Conservation (phyloP, 2,329 filamentous ascomycete species). For the Leptographium lundbergii region DNA sequence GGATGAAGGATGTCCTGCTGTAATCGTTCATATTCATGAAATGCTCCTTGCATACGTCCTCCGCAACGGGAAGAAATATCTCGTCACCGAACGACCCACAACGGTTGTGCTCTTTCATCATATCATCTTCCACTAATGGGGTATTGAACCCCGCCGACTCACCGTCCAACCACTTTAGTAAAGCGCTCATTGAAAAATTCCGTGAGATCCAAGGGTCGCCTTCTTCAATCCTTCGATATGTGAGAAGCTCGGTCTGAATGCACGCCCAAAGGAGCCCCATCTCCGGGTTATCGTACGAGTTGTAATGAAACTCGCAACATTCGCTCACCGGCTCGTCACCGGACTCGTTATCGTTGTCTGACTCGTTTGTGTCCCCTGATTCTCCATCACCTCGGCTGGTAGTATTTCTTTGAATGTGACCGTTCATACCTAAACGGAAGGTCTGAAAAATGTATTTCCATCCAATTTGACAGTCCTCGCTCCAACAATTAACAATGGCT, state of each 20-base stretch:
- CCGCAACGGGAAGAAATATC: not conserved
- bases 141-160: not conserved
- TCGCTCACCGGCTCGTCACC: not conserved
- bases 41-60: slow-evolving; percentile 1
- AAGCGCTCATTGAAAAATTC: not conserved
- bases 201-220: not conserved
- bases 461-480: not conserved
- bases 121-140: not conserved
- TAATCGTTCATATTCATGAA: slow-evolving; percentile 5
- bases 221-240: not conserved
- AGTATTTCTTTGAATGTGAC: not conserved
- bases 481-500: not conserved
- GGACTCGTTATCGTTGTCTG: not conserved
- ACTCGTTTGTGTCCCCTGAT: too few relatives aligned
- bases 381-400: too few relatives aligned
- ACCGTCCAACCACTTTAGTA: not conserved
- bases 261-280: slow-evolving; percentile 1
- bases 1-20: not conserved
- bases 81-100: not conserved
- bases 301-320: too few relatives aligned
- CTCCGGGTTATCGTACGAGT: not conserved
- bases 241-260: slow-evolving; percentile 2
- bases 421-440: not conserved
- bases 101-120: not conserved
- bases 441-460: not conserved